Base-by-base conservation (phyloP, 2,329 filamentous ascomycete genomes). In the Trichophyton mentagrophytes region DNA sequence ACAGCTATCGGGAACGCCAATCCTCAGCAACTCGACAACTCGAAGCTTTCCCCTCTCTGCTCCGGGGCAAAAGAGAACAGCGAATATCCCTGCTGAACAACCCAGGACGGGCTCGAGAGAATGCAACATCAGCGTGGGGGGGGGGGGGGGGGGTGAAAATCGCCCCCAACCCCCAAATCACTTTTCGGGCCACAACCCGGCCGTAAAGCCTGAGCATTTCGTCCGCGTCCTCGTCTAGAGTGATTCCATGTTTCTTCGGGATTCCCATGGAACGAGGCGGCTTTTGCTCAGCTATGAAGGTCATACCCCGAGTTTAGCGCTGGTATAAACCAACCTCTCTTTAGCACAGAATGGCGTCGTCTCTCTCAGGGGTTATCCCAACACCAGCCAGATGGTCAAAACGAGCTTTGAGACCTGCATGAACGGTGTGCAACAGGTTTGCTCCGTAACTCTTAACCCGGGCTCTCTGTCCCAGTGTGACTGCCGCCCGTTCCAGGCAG, bases 341-440 rank as follows among this genome's bases (percentile, higher is more conserved):
- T 53, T 25, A 15, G 13, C 49, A 13, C n/a, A 20, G 11, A 13
- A 38, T 38, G 33, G 9, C 33, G 33, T 38, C 33, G 33, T 25
- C 22, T 2, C 49, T 53, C 49, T 25, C 49, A 53, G 49, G 49
- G 49, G 22, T 38, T 33, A 30, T 30, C 49, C 49, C 25, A 53
- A 53, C 49, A 47, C 44, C n/a, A 30, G 27, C 11, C 13, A 22
- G 49, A 53, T 53, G 27, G 22, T 53, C 49, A 33, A 53, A 33
- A 33, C 49, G 49, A 53, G 49, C 49, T 53, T 53, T 53, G 49
- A 53, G 49, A 53, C 49, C 49, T 53, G 49, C 49, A 53, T 53
- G 49, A 53, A 53, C 49, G 49, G 49, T 33, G 49, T 53, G 49
- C 49, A 53, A 53, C 49, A 33, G 49, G 27, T 53, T 27, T 53